These are phyloP conservation scores for Podaxis rugospora DNA, from an alignment of 768 basidiomycete genomes.

Conservation along the genomic window DNA sequence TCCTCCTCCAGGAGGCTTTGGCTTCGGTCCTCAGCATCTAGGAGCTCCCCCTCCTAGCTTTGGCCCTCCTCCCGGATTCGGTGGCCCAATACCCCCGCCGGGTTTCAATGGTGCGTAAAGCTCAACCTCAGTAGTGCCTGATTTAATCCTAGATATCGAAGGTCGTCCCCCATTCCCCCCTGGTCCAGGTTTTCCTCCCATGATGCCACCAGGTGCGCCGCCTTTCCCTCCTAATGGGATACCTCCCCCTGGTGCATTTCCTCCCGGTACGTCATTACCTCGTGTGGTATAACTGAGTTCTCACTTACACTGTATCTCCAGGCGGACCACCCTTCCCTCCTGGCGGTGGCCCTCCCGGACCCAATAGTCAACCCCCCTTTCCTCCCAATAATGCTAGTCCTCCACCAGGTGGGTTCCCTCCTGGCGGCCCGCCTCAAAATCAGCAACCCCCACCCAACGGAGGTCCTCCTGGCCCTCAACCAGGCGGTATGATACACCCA, in stretches of 20 bases:
- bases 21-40: constrained; percentile 80
- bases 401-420: constrained; percentile 29
- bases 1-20: constrained; percentile 84
- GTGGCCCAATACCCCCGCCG: constrained; percentile 46
- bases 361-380: constrained; percentile 41
- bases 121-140: neutral
- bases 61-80: constrained; percentile 45
- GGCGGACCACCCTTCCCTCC: constrained; percentile 54
- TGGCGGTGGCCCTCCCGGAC: constrained; percentile 37
- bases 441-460: constrained; percentile 23
- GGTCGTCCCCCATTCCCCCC: constrained; percentile 72
- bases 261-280: constrained; percentile 39
- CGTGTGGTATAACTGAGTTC: constrained; percentile 23
- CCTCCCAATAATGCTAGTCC: constrained; percentile 29
- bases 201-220: constrained; percentile 53
- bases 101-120: constrained; percentile 49
- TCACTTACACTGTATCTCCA: constrained; percentile 13
- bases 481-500: constrained; percentile 68
- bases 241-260: constrained; percentile 23
- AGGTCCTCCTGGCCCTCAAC: constrained; percentile 21
- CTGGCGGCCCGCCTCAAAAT: constrained; percentile 26
- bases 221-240: constrained; percentile 69
- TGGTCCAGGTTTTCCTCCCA: constrained; percentile 50
- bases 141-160: constrained; percentile 19
- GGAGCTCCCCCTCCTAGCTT: constrained; percentile 47